Percentiles rank a stretch among this genome's conserved stretches.
Conservation (phyloP, 148 eudicot species). For the Amaranthus palmeri region DNA sequence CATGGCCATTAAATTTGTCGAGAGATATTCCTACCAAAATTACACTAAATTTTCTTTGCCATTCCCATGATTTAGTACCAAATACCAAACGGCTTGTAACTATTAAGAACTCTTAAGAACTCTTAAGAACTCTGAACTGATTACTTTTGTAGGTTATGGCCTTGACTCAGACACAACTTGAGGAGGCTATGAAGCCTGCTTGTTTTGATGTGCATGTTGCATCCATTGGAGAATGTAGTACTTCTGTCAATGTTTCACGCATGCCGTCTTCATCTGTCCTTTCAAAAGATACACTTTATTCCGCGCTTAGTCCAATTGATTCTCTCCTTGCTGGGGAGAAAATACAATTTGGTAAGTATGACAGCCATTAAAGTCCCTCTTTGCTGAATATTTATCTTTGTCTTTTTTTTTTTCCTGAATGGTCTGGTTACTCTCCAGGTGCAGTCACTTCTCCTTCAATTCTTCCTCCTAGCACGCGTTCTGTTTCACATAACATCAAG, state of each 20-base stretch:
- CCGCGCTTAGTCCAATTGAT: constrained; percentile 71
- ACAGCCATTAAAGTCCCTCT: constrained; percentile 7
- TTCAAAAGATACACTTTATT: constrained; percentile 55
- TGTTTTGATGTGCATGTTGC: constrained; percentile 40
- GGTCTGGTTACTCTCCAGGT: constrained; percentile 41
- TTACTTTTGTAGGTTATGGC: constrained; percentile 63
- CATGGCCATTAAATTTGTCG: no score
- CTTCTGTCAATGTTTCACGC: constrained; percentile 39
- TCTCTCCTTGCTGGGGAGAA: constrained; percentile 97
- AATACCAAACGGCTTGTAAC: no score
- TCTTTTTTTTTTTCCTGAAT: constrained; percentile 8
- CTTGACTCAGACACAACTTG: constrained; percentile 78
- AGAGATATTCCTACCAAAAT: no score
- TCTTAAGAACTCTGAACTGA: constrained; percentile 15
- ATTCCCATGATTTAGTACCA: no score
- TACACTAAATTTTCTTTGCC: no score
- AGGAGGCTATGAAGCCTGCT: constrained; percentile 87
- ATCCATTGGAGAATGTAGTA: constrained; percentile 42
- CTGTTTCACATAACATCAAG: constrained; percentile 51
- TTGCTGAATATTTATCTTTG: neutral
- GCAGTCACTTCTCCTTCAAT: constrained; percentile 89
- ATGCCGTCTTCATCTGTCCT: constrained; percentile 51
- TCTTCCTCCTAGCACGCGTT: constrained; percentile 53
- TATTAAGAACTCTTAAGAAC: no score
- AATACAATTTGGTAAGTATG: constrained; percentile 81